These are phyloP conservation scores for Paramyrothecium sp. DNA, from an alignment of 2,329 filamentous ascomycete genomes.

Conservation along the genomic window DNA sequence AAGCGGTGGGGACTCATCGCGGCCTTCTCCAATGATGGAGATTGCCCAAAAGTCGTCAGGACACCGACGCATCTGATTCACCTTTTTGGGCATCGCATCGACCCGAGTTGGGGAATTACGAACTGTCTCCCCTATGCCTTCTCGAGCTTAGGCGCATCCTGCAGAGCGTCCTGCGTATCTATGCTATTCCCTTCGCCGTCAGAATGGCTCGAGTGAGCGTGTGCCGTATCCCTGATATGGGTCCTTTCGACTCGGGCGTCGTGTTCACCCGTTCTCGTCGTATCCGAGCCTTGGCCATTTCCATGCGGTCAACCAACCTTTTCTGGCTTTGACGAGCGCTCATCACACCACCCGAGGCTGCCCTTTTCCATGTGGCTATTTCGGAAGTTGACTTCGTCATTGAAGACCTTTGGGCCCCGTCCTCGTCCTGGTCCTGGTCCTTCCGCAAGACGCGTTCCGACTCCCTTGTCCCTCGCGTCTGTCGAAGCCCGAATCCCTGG, in stretches of 20 bases:
- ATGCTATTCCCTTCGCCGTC: neutral
- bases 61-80: constrained; percentile 18
- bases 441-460: neutral
- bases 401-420: too few relatives aligned
- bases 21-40: constrained; percentile 11
- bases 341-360: neutral
- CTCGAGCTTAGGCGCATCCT: neutral
- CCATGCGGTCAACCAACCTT: too few relatives aligned
- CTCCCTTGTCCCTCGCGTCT: neutral
- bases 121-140: constrained; percentile 7
- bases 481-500: neutral
- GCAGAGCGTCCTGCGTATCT: neutral
- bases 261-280: neutral
- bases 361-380: neutral
- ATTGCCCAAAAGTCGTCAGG: constrained; percentile 5
- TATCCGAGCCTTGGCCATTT: too few relatives aligned
- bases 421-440: too few relatives aligned
- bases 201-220: neutral
- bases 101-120: constrained; percentile 13
- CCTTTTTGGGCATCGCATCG: constrained; percentile 14
- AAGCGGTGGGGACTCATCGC: neutral
- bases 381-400: too few relatives aligned
- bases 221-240: neutral
- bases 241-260: neutral
- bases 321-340: too few relatives aligned